Conservation (phyloP, 306 rosid genomes). For the Ormosia semicastrata region DNA sequence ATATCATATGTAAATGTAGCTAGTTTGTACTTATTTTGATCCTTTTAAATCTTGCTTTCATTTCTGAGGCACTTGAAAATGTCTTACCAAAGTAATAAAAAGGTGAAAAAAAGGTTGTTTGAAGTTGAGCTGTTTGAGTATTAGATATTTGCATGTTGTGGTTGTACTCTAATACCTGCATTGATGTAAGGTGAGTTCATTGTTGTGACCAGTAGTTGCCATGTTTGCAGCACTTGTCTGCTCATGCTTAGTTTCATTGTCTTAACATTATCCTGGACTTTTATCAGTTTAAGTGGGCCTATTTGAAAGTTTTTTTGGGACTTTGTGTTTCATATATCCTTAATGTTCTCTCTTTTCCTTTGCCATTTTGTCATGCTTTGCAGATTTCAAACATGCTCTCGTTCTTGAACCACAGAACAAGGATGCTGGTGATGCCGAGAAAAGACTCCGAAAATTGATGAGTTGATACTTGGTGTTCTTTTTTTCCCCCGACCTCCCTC, state of each 20-base stretch:
- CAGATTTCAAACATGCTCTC: constrained; percentile 73
- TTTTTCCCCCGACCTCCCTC: not conserved
- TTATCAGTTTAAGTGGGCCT: too few species aligned
- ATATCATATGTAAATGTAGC: not conserved
- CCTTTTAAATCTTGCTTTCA: not conserved
- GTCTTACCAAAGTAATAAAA: not conserved
- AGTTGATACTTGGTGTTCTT: constrained; percentile 21
- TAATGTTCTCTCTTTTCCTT: not conserved
- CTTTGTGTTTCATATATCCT: not conserved
- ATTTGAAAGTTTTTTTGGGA: not conserved
- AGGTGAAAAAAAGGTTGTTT: not conserved
- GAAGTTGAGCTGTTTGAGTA: not conserved
- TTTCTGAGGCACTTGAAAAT: not conserved
- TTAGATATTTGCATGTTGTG: not conserved
- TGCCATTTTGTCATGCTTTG: not conserved
- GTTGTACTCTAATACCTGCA: not conserved
- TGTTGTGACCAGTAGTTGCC: not conserved
- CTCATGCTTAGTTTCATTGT: not conserved
- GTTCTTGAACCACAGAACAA: constrained; percentile 77
- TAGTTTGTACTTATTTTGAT: not conserved
- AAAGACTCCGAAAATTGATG: constrained; percentile 54
- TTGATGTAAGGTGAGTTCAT: not conserved
- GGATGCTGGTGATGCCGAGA: constrained; percentile 55
- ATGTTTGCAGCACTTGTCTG: not conserved
- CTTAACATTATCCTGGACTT: too few species aligned